A percentile compares a stretch with the other conserved stretches of the same genome.
Conservation (phyloP, 169 alveolate species). For the Plasmodium berghei region DNA sequence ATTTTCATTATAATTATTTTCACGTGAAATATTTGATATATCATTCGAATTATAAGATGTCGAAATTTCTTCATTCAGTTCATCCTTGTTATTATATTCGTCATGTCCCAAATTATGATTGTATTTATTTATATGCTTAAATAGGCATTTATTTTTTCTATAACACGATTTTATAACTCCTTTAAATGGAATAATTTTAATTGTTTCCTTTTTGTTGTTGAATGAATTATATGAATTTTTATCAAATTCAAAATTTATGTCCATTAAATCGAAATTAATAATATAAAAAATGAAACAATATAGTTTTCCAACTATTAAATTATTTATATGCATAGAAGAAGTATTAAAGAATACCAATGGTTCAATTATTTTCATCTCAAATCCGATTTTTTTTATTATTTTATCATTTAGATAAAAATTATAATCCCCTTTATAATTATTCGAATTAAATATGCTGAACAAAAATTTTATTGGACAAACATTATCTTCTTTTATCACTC, state of each 20-base stretch:
- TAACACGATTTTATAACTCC: slow-evolving; percentile 67
- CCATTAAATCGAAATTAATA: slow-evolving; percentile 65
- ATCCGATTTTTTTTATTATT: slow-evolving; percentile 10
- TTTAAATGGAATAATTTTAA: slow-evolving; percentile 47
- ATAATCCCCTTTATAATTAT: slow-evolving; percentile 24
- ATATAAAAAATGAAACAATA: slow-evolving; percentile 69
- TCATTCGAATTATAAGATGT: not conserved
- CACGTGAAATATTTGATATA: not conserved
- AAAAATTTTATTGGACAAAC: slow-evolving; percentile 29
- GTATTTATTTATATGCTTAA: slow-evolving; percentile 20
- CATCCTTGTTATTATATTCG: not conserved
- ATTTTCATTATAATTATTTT: slow-evolving; percentile 6
- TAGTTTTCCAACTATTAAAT: slow-evolving; percentile 65
- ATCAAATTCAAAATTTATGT: slow-evolving; percentile 69
- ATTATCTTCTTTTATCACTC: slow-evolving; percentile 27
- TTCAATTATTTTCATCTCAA: slow-evolving; percentile 34
- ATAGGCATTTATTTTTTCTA: slow-evolving; percentile 37
- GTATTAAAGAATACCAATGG: slow-evolving; percentile 65
- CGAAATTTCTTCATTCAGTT: not conserved
- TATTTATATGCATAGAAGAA: slow-evolving; percentile 56
- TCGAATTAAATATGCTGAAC: slow-evolving; percentile 24
- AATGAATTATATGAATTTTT: slow-evolving; percentile 54
- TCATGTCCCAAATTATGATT: not conserved
- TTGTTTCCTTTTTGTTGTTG: slow-evolving; percentile 60
- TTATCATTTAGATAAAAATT: slow-evolving; percentile 38